Evolutionary conservation across 768 basidiomycete genomes (phyloP), one percentile per base, ranked within the genome.

Genomic region (Suillus fuscotomentosus): DNA sequence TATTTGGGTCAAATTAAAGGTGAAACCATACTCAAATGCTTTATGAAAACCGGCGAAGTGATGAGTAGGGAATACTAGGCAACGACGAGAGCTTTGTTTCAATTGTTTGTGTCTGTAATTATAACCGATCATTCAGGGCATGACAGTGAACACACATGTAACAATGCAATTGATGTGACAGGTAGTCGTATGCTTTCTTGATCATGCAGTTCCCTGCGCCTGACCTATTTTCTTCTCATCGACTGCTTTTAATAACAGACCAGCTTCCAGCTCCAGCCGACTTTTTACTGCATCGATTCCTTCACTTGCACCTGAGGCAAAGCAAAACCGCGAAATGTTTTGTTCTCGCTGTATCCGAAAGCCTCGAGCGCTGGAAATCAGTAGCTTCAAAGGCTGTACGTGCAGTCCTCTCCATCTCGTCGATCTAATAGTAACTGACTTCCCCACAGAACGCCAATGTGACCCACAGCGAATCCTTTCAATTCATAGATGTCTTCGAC

Each of bases 221-320:
- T 27, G 78, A 84, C 22, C 78, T 90, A 15, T 74, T 78, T 9
- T 79, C 84, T 15, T 78, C 84, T 41, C 79, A 80, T 36, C 81
- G 86, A 10, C 69, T 87, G 17, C 69, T 90, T 13, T 76, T 93
- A 0, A 79, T 94, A 7, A 89, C 90, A 7, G 92, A 94, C 69
- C 83, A 90, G 59, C 78, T 93, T 0, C 77, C 81, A 0, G 84
- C 92, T 0, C 88, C 92, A 2, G 89, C 86, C 13, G 90, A 92
- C 65, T 94, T 93, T 68, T 68, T 92, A 11, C 79, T 94, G 1
- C 86, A 91, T 65, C 80, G 80, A 13, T 75, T 79, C 51, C 67
- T 93, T 5, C 72, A 78, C 24, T 68, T 79, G 3, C 83, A 87
- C 63, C 74, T 90, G 48, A 91, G 89, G 72, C 67, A 72, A 51